Percentiles rank a stretch among this genome's conserved stretches.
phyloP scores from a whole-genome alignment of 192 early-diverging fungal genomes.

The Backusella mclennaniae region DNA sequence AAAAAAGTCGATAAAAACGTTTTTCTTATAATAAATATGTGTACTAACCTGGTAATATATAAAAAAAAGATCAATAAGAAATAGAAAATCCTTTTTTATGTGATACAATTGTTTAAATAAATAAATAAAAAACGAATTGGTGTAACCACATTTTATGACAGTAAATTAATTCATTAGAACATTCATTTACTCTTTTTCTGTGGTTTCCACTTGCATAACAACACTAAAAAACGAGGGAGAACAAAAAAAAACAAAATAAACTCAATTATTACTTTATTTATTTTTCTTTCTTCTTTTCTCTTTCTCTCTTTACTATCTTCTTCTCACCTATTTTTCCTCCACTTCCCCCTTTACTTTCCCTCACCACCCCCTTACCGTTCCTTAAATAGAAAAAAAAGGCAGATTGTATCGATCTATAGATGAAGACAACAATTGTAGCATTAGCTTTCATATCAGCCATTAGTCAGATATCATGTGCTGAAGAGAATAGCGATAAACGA shows the following conservation, averaged over 20 bases:
- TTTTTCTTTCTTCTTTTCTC: background rate
- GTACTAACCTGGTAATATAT: background rate
- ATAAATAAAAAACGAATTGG: background rate
- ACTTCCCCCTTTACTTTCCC: background rate
- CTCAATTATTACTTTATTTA: background rate
- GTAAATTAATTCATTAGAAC: conserved; percentile 1
- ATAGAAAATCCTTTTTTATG: background rate
- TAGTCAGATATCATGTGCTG: background rate
- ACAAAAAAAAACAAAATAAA: background rate
- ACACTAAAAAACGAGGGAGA: conserved; percentile 4
- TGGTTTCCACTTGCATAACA: conserved; percentile 1
- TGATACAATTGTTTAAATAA: background rate
- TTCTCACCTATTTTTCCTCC: background rate
- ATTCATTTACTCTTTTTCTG: conserved; percentile 1
- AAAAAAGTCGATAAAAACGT: background rate
- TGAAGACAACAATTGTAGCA: background rate
- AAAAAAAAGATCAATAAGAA: background rate
- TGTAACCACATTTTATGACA: background rate
- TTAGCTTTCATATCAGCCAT: background rate
- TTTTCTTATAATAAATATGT: background rate
- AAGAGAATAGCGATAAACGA: background rate
- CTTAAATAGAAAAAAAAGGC: background rate
- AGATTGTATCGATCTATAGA: background rate
- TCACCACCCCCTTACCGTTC: background rate
- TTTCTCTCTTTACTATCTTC: background rate